phyloP scores from a whole-genome alignment of 805 yeast genomes.

The Lachancea cidri region DNA sequence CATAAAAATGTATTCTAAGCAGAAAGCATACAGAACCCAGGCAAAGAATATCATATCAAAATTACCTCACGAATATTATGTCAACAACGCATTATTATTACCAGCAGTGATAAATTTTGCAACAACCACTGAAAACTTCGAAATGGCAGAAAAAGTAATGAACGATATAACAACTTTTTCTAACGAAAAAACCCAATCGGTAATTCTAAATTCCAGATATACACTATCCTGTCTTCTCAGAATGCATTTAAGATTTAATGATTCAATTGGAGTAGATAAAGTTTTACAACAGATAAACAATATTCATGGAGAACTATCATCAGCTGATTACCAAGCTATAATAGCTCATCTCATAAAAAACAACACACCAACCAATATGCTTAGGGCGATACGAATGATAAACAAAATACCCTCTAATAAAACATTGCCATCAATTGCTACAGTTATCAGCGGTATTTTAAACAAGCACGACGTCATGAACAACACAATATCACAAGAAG shows the following conservation, averaged over 20 bases:
- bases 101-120: constrained; percentile 22
- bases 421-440: constrained; percentile 16
- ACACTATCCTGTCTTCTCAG: constrained; percentile 21
- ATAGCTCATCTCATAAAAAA: constrained; percentile 16
- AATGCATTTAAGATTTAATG: constrained; percentile 27
- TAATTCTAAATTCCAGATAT: constrained; percentile 17
- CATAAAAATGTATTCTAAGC: constrained; percentile 16
- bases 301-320: constrained; percentile 17
- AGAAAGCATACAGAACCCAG: constrained; percentile 18
- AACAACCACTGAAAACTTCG: constrained; percentile 12
- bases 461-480: background rate
- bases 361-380: constrained; percentile 14
- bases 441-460: constrained; percentile 16
- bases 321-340: constrained; percentile 21
- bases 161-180: constrained; percentile 17
- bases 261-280: constrained; percentile 25
- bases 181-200: constrained; percentile 12
- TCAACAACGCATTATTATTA: constrained; percentile 24
- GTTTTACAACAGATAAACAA: constrained; percentile 21
- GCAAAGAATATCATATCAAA: constrained; percentile 16
- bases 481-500: background rate
- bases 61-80: constrained; percentile 18
- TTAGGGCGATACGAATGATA: constrained; percentile 20
- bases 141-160: constrained; percentile 18
- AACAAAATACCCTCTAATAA: constrained; percentile 14